Evolutionary conservation across 495 filamentous ascomycete species (phyloP), one percentile per base, ranked within the genome.

Genomic region (Monascus purpureus): DNA sequence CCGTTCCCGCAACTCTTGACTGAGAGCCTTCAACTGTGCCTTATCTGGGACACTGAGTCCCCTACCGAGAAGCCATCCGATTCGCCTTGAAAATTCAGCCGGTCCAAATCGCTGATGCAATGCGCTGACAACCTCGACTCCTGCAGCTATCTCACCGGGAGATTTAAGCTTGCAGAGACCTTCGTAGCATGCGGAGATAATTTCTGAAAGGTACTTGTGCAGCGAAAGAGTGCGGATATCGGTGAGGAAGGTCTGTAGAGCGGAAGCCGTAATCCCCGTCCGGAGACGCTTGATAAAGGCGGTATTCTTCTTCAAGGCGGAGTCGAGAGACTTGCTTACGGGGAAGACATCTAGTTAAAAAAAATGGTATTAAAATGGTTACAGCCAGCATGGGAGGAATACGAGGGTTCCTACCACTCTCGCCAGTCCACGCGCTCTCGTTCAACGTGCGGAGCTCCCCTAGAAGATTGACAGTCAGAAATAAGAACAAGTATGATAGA

Each of bases 281-380:
- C 90, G 82, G 20, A 96, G 67, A 32, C 92, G 80, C 56, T 94
- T 95, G 53, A 99, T 99, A 55, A 96, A 95, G 36, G 88, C 87
- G 8, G 90, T 99, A 47, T 99, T 99, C 59, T 96, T 99, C 66
- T 94, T 96, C 45, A 99, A 68, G 18, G 87, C 88, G 12, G 92
- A 93, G 53, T 99, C 92, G 39, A 99, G 77, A 16, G 84, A 82
- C 35, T 71, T 67, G 53, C 67, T 72, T 37, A 87, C 74, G 20
- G 74, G 67, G 50, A 93, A 92, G 19, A 92, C 57, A 62, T 81
- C 88, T 94, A 44, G 25, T 40, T 14, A 31, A 15, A 37, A 12
- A 14, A n/a, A n/a, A n/a, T n/a, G n/a, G 23, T 28, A 17, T 14
- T 32, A 40, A 40, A 47, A 13, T 47, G 38, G 13, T 12, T 16